Evolutionary conservation across 2,329 filamentous ascomycete genomes (phyloP).

Genomic region (Raffaelea deltoideospora): DNA sequence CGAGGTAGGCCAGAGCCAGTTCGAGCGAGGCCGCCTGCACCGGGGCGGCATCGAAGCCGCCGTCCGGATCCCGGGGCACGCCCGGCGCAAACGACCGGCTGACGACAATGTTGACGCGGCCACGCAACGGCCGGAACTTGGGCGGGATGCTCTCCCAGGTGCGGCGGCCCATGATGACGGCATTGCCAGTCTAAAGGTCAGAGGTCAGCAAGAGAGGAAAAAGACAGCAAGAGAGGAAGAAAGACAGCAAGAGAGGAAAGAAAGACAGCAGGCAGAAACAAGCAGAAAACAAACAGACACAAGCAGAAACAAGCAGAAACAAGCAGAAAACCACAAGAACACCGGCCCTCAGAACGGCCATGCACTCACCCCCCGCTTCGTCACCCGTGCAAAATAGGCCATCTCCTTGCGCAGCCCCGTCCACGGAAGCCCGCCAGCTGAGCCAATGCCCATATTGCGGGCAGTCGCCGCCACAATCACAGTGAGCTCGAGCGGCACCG

Average conservation of each 20-base stretch:
- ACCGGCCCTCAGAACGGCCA: too few species aligned
- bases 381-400: slow-evolving; percentile 87
- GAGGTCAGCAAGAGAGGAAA: neutral
- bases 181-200: slow-evolving; percentile 30
- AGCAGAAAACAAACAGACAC: neutral
- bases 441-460: slow-evolving; percentile 75
- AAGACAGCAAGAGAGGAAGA: neutral
- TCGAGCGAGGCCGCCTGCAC: slow-evolving; percentile 45
- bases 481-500: slow-evolving; percentile 47
- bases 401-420: slow-evolving; percentile 79
- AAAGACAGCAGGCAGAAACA: neutral
- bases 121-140: slow-evolving; percentile 63
- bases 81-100: slow-evolving; percentile 32
- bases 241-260: neutral
- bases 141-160: slow-evolving; percentile 86
- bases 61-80: slow-evolving; percentile 2
- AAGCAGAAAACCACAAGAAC: too few species aligned
- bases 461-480: slow-evolving; percentile 82
- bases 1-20: slow-evolving; percentile 32
- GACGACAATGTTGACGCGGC: slow-evolving; percentile 70
- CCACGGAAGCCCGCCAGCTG: slow-evolving; percentile 70
- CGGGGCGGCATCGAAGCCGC: slow-evolving; percentile 20
- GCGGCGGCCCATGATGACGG: slow-evolving; percentile 93
- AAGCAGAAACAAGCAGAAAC: too few species aligned
- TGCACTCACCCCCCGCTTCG: slow-evolving; percentile 51